These are phyloP conservation scores for Arctostaphylos glauca DNA, from an alignment of 148 eudicot genomes.

Conservation along the genomic window DNA sequence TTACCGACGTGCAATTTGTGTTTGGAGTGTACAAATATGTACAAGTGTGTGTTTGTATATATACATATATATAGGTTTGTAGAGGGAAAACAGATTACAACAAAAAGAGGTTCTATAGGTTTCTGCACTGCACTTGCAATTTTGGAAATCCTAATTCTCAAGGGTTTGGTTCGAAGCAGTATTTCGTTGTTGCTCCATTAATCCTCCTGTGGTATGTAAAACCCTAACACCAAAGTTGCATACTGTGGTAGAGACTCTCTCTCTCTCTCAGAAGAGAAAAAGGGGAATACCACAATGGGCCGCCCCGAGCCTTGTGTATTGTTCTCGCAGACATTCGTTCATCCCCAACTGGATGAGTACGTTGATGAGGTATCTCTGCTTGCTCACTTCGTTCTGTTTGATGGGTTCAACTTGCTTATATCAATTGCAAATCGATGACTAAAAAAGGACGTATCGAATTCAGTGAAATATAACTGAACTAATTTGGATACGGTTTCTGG, in stretches of 20 bases:
- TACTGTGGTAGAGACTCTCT: background rate
- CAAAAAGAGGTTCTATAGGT: too few relatives aligned
- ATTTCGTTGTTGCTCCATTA: background rate
- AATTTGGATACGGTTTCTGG: background rate
- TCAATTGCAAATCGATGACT: background rate
- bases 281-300: slow-evolving; percentile 44
- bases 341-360: slow-evolving; percentile 84
- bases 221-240: background rate
- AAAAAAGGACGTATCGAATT: background rate
- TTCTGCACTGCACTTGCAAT: too few relatives aligned
- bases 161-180: background rate
- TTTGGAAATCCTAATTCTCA: background rate
- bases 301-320: slow-evolving; percentile 89
- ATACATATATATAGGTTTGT: too few relatives aligned
- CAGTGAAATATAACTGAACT: too few relatives aligned
- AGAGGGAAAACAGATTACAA: too few relatives aligned
- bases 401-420: background rate
- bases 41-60: too few relatives aligned
- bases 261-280: background rate
- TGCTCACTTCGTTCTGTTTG: background rate
- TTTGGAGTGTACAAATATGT: too few relatives aligned
- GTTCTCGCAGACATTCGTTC: slow-evolving; percentile 92
- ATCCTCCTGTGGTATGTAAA: background rate
- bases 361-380: slow-evolving; percentile 70
- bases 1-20: too few relatives aligned